These are phyloP conservation scores for Ophiocordyceps robertsii DNA, from an alignment of 2,329 filamentous ascomycete genomes.

Conservation along the genomic window DNA sequence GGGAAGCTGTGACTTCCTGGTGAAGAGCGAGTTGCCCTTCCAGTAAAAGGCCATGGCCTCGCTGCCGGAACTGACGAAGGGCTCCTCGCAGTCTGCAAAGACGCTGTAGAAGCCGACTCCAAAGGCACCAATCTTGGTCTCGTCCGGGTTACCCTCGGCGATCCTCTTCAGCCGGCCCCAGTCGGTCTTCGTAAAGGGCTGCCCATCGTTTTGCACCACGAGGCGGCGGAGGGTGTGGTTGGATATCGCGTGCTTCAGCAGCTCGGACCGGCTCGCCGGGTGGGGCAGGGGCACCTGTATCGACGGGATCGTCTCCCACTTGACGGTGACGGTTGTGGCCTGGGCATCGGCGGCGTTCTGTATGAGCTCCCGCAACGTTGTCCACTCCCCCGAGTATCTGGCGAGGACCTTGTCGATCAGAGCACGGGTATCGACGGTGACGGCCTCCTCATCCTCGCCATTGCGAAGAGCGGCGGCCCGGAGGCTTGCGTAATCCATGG, in stretches of 20 bases:
- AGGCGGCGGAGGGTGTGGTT: conserved; percentile 78
- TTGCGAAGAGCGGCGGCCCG: conserved; percentile 77
- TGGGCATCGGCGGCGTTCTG: conserved; percentile 98
- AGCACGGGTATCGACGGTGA: conserved; percentile 93
- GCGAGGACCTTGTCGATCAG: conserved; percentile 96
- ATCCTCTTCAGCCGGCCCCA: conserved; percentile 92
- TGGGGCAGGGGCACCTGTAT: conserved; percentile 57
- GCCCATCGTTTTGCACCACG: conserved; percentile 86
- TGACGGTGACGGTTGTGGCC: conserved; percentile 77
- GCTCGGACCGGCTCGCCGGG: conserved; percentile 52
- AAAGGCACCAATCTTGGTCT: conserved; percentile 98
- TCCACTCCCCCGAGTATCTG: conserved; percentile 93
- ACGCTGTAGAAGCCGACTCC: conserved; percentile 98
- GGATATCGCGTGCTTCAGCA: conserved; percentile 69
- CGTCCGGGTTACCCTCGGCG: conserved; percentile 96
- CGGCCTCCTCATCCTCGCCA: conserved; percentile 86
- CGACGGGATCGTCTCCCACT: conserved; percentile 83
- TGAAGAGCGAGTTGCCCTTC: conserved; percentile 97
- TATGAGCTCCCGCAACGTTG: conserved; percentile 77
- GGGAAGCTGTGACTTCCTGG: conserved; percentile 66
- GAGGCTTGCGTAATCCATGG: conserved; percentile 62
- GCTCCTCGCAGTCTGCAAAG: conserved; percentile 95
- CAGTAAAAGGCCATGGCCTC: conserved; percentile 98
- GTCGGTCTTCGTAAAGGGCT: conserved; percentile 77
- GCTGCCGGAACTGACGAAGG: conserved; percentile 84